Evolutionary conservation across 2,329 filamentous ascomycete species (phyloP).

Genomic region (Byssothecium circinans): DNA sequence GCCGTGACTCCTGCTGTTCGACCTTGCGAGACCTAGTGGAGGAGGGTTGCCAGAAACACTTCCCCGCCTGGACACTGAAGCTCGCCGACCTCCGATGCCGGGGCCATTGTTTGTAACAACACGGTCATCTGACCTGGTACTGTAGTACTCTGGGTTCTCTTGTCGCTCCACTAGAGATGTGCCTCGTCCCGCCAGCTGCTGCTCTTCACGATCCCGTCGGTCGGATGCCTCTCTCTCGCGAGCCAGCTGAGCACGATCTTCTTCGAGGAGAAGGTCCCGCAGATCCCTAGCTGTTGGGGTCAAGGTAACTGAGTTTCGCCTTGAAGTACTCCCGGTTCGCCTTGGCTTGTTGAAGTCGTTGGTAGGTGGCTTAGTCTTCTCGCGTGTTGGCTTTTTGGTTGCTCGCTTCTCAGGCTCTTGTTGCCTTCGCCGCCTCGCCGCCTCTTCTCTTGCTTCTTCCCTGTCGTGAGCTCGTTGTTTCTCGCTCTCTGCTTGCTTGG

Average conservation of each 20-base stretch:
- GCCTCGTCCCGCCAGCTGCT: background rate
- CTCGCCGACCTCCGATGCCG: slow-evolving; percentile 12
- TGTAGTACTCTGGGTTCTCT: slow-evolving; percentile 18
- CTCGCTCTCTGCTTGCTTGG: slow-evolving; percentile 22
- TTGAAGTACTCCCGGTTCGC: slow-evolving; percentile 14
- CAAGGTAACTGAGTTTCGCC: slow-evolving; percentile 21
- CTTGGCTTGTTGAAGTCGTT: slow-evolving; percentile 13
- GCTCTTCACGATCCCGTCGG: slow-evolving; percentile 19
- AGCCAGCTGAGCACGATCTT: slow-evolving; percentile 19
- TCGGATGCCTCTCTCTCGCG: slow-evolving; percentile 20
- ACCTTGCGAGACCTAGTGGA: slow-evolving; percentile 16
- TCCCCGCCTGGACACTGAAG: slow-evolving; percentile 22
- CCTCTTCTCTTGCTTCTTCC: slow-evolving; percentile 9
- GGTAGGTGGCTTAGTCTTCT: slow-evolving; percentile 20
- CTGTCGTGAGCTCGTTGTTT: slow-evolving; percentile 18
- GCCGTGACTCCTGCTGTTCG: slow-evolving; percentile 20
- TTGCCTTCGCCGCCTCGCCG: slow-evolving; percentile 2
- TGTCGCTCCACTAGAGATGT: slow-evolving; percentile 22
- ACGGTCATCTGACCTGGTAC: slow-evolving; percentile 15
- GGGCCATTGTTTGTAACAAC: slow-evolving; percentile 10
- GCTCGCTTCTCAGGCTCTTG: slow-evolving; percentile 14
- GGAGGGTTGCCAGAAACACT: slow-evolving; percentile 21
- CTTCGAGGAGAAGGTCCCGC: slow-evolving; percentile 9
- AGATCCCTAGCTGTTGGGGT: slow-evolving; percentile 12
- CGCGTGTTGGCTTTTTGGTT: slow-evolving; percentile 20